Evolutionary conservation across 73 alveolate genomes (phyloP).

Genomic region (Stentor coeruleus): DNA sequence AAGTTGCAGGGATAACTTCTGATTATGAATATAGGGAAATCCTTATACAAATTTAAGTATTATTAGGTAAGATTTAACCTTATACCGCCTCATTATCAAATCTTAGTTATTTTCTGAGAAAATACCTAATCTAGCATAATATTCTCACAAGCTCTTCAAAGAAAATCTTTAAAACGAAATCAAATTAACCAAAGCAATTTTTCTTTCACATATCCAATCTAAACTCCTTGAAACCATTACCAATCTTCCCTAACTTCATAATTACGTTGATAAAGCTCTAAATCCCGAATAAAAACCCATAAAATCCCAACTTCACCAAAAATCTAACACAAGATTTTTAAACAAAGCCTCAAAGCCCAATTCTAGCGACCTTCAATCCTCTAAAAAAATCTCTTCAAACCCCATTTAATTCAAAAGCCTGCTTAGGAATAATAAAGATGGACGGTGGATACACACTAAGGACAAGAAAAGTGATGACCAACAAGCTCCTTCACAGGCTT

Average conservation of each 20-base stretch:
- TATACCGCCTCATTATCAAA: constrained; percentile 65
- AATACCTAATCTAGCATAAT: constrained; percentile 38
- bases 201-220: constrained; percentile 7
- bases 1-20: constrained; percentile 56
- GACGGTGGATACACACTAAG: not conserved
- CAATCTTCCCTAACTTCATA: not conserved
- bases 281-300: too few species aligned
- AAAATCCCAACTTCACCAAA: too few species aligned
- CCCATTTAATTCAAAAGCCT: too few species aligned
- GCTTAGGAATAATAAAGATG: too few species aligned
- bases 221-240: constrained; percentile 34
- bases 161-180: constrained; percentile 67
- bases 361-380: too few species aligned
- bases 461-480: not conserved
- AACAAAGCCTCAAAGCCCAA: too few species aligned
- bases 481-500: not conserved
- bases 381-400: too few species aligned
- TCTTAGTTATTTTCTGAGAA: constrained; percentile 58
- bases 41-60: constrained; percentile 48
- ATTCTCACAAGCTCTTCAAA: constrained; percentile 36
- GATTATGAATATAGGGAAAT: constrained; percentile 61
- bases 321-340: too few species aligned
- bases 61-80: constrained; percentile 75
- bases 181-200: constrained; percentile 27
- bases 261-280: constrained; percentile 17